phyloP scores from a whole-genome alignment of 148 eudicot species.

The Fallopia convolvulus region DNA sequence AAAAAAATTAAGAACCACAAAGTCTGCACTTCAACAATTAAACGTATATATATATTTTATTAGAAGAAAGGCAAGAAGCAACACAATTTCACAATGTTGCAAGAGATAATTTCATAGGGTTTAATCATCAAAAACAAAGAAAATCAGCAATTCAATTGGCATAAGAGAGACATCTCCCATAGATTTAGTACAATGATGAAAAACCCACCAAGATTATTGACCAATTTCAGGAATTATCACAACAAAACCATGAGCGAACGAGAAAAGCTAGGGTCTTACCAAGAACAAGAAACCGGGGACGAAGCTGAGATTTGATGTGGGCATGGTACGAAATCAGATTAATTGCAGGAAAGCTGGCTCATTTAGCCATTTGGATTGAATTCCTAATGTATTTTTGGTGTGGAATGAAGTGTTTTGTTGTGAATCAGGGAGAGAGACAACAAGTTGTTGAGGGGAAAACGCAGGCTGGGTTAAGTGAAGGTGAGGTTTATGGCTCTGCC shows the following conservation, averaged over 20 bases:
- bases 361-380: neutral
- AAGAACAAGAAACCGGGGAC: neutral
- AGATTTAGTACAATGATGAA: neutral
- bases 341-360: neutral
- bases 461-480: neutral
- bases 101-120: constrained; percentile 1
- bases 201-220: neutral
- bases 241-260: neutral
- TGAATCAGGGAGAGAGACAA: neutral
- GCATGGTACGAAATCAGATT: neutral
- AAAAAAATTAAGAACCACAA: neutral
- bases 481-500: neutral
- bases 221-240: neutral
- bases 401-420: neutral
- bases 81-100: neutral
- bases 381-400: neutral
- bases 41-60: neutral
- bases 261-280: neutral
- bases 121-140: neutral
- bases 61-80: neutral
- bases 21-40: too few relatives aligned
- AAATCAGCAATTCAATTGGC: neutral
- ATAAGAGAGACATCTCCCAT: neutral
- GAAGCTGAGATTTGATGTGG: neutral
- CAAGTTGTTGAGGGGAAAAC: neutral